Conservation (phyloP, 352 stramenopile species). For the Phytophthora idaei region DNA sequence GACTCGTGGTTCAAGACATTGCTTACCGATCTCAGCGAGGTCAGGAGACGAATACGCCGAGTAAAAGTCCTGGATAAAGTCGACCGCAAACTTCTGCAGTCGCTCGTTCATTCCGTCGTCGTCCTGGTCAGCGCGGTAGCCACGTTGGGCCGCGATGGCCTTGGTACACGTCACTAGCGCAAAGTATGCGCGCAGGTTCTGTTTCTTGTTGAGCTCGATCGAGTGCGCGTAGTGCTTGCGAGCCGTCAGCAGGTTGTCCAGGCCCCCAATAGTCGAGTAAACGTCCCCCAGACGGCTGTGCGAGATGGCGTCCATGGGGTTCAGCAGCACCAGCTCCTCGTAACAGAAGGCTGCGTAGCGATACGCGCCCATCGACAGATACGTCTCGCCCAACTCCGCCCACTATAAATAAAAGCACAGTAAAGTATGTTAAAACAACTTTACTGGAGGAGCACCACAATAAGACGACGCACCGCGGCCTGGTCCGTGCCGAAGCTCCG, state of each 20-base stretch:
- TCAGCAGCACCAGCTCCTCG: conserved; percentile 74
- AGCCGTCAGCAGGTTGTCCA: conserved; percentile 62
- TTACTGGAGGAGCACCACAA: background rate
- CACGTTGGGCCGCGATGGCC: conserved; percentile 49
- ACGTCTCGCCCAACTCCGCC: conserved; percentile 65
- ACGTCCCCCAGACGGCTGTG: conserved; percentile 70
- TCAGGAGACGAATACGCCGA: conserved; percentile 41
- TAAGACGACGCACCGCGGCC: conserved; percentile 40
- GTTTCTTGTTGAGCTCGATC: conserved; percentile 67
- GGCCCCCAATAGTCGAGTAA: conserved; percentile 66
- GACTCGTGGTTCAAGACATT: background rate
- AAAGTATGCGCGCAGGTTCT: conserved; percentile 61
- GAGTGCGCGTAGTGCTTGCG: conserved; percentile 78
- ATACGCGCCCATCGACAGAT: conserved; percentile 58
- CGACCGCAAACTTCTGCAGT: conserved; percentile 55
- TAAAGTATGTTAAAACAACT: conserved; percentile 4
- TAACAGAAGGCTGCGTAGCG: conserved; percentile 74
- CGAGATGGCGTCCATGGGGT: conserved; percentile 68
- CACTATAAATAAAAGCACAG: conserved; percentile 43
- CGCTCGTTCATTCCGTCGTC: conserved; percentile 65
- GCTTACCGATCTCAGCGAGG: conserved; percentile 50
- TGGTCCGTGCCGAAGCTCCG: conserved; percentile 66
- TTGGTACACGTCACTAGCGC: conserved; percentile 62
- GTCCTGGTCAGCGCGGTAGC: conserved; percentile 51
- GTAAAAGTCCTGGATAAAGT: conserved; percentile 50